Conservation (phyloP, 345 rosid species). For the Ricinus communis region DNA sequence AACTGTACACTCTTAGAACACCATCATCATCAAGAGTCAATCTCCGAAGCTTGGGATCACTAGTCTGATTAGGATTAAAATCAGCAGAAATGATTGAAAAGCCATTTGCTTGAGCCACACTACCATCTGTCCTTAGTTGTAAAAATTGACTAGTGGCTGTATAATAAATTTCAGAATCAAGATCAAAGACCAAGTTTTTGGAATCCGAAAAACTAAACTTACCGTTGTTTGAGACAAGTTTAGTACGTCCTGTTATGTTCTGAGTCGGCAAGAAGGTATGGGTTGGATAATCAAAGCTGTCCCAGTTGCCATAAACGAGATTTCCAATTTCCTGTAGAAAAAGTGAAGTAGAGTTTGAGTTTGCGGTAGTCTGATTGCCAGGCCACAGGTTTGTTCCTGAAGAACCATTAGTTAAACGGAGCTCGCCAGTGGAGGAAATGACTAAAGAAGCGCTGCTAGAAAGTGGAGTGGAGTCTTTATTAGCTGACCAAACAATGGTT, state of each 20-base stretch:
- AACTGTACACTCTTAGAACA: slow-evolving; percentile 45
- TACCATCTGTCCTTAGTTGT: slow-evolving; percentile 25
- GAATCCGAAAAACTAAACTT: slow-evolving; percentile 40
- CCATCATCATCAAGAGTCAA: slow-evolving; percentile 54
- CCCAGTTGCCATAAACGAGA: slow-evolving; percentile 42
- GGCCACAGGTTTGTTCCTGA: slow-evolving; percentile 32
- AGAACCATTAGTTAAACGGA: slow-evolving; percentile 32
- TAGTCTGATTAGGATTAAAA: slow-evolving; percentile 8
- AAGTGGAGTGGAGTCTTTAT: background rate
- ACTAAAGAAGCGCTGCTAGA: slow-evolving; percentile 19
- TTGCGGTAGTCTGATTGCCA: background rate
- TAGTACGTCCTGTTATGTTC: slow-evolving; percentile 17
- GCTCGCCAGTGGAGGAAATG: slow-evolving; percentile 31
- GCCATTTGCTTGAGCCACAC: slow-evolving; percentile 15
- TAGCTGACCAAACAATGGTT: slow-evolving; percentile 49
- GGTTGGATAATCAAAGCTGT: slow-evolving; percentile 39
- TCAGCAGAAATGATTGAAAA: slow-evolving; percentile 35
- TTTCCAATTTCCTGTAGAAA: slow-evolving; percentile 36
- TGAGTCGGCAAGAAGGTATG: slow-evolving; percentile 54
- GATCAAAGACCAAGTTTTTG: slow-evolving; percentile 23
- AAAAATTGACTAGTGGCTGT: background rate
- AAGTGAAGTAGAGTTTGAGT: slow-evolving; percentile 35
- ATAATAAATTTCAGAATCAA: slow-evolving; percentile 34
- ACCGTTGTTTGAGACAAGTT: slow-evolving; percentile 34
- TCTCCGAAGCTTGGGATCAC: slow-evolving; percentile 26